A percentile compares a stretch with the other conserved stretches of the same genome.
These are phyloP conservation scores for Arabidopsis thaliana DNA, from an alignment of 345 rosid genomes.

Conservation along the genomic window DNA sequence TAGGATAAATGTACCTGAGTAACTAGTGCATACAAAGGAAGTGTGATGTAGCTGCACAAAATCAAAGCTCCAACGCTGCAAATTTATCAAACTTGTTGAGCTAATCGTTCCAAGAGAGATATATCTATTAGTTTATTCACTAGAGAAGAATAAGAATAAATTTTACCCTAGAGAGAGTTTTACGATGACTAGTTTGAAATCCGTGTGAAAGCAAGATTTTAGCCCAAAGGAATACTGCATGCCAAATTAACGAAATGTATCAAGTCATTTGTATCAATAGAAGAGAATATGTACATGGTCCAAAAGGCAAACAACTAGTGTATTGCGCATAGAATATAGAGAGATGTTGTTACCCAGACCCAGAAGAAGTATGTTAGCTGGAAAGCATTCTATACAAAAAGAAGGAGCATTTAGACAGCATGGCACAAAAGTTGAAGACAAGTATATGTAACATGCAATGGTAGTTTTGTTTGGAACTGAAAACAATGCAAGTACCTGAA, in stretches of 20 bases:
- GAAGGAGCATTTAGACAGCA: conserved; percentile 10
- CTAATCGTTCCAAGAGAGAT: conserved; percentile 1
- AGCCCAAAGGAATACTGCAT: conserved; percentile 73
- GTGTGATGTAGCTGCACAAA: conserved; percentile 84
- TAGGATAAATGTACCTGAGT: conserved; percentile 64
- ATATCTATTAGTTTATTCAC: background rate
- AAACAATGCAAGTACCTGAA: conserved; percentile 59
- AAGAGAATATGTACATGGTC: background rate
- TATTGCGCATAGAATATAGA: background rate
- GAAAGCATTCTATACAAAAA: conserved; percentile 76
- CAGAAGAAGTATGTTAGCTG: conserved; percentile 91
- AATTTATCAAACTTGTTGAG: conserved; percentile 33
- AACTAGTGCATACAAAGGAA: conserved; percentile 81
- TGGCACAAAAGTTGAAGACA: conserved; percentile 12
- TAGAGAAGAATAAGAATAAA: conserved; percentile 15
- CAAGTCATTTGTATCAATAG: background rate
- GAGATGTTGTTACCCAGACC: conserved; percentile 66
- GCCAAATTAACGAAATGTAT: conserved; percentile 5
- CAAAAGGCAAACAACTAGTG: conserved; percentile 18
- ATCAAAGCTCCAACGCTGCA: conserved; percentile 63
- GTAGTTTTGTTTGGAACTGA: background rate
- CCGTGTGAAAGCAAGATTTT: conserved; percentile 71
- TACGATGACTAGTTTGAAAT: conserved; percentile 52
- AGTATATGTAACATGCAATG: background rate
- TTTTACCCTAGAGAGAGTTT: conserved; percentile 68